Percentiles rank a stretch among this genome's conserved stretches.
These are phyloP conservation scores for Caloboletus firmus DNA, from an alignment of 1,284 basidiomycete species.

Conservation along the genomic window DNA sequence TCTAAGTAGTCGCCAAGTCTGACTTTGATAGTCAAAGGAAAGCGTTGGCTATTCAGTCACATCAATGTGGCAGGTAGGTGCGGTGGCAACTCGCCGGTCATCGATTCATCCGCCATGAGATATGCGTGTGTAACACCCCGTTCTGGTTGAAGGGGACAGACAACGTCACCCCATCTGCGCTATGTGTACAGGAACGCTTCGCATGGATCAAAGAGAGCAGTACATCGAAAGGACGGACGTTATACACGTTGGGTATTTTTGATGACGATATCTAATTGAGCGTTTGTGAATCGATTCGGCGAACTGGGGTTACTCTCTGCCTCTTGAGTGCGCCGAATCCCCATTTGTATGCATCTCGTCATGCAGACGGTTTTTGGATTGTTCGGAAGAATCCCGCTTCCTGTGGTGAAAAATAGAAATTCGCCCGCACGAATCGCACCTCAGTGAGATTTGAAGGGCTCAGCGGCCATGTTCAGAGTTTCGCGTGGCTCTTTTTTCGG, in stretches of 20 bases:
- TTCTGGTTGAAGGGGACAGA: slow-evolving; percentile 19
- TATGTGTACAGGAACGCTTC: slow-evolving; percentile 29
- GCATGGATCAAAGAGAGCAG: slow-evolving; percentile 27
- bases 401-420: slow-evolving; percentile 23
- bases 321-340: slow-evolving; percentile 22
- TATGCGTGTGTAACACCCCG: slow-evolving; percentile 9
- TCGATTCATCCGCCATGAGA: slow-evolving; percentile 20
- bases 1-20: slow-evolving; percentile 1
- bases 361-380: slow-evolving; percentile 10
- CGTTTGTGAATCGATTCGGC: slow-evolving; percentile 27
- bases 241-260: slow-evolving; percentile 28
- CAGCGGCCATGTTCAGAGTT: slow-evolving; percentile 20
- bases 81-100: slow-evolving; percentile 26
- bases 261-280: slow-evolving; percentile 22
- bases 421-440: slow-evolving; percentile 24
- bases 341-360: slow-evolving; percentile 30
- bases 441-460: slow-evolving; percentile 26
- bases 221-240: slow-evolving; percentile 22
- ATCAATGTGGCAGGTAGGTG: slow-evolving; percentile 22
- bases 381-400: slow-evolving; percentile 24
- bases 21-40: slow-evolving; percentile 24
- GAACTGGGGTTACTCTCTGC: slow-evolving; percentile 20
- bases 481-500: slow-evolving; percentile 26
- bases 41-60: slow-evolving; percentile 5
- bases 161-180: slow-evolving; percentile 24